phyloP scores from a whole-genome alignment of 2,329 filamentous ascomycete genomes.

The Aspergillus fructus region DNA sequence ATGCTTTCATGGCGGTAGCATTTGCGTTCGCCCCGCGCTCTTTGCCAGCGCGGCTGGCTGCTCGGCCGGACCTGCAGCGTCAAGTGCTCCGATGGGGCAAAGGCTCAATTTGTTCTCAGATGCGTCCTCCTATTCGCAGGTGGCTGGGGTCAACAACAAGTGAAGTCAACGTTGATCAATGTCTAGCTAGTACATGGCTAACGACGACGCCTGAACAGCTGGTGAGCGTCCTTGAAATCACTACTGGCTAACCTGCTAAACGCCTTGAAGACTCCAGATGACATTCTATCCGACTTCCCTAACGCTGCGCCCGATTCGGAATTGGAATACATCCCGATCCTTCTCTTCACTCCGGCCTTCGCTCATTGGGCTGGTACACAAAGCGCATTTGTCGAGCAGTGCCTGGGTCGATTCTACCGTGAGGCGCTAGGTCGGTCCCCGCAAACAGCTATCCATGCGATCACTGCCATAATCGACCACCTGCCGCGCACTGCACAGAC shows the following conservation, averaged over 20 bases:
- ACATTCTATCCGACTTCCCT: slow-evolving; percentile 28
- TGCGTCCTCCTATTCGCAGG: slow-evolving; percentile 10
- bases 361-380: slow-evolving; percentile 37
- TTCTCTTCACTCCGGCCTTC: slow-evolving; percentile 40
- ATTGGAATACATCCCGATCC: slow-evolving; percentile 27
- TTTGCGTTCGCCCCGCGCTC: slow-evolving; percentile 17
- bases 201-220: slow-evolving; percentile 30
- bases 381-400: slow-evolving; percentile 30
- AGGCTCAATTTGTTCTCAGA: background rate
- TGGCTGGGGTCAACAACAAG: slow-evolving; percentile 19
- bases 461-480: slow-evolving; percentile 39
- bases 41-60: slow-evolving; percentile 20
- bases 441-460: slow-evolving; percentile 22
- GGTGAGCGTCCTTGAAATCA: slow-evolving; percentile 19
- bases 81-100: slow-evolving; percentile 8
- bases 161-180: slow-evolving; percentile 2
- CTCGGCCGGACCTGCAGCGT: slow-evolving; percentile 6
- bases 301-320: slow-evolving; percentile 15
- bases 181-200: slow-evolving; percentile 34
- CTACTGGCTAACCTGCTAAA: slow-evolving; percentile 4
- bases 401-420: slow-evolving; percentile 28
- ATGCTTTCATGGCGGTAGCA: slow-evolving; percentile 23
- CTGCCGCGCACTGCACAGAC: slow-evolving; percentile 24
- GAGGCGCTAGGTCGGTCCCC: slow-evolving; percentile 9
- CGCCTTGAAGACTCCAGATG: slow-evolving; percentile 26